Evolutionary conservation across 1,284 basidiomycete genomes (phyloP).

Genomic region (Caloboletus firmus): DNA sequence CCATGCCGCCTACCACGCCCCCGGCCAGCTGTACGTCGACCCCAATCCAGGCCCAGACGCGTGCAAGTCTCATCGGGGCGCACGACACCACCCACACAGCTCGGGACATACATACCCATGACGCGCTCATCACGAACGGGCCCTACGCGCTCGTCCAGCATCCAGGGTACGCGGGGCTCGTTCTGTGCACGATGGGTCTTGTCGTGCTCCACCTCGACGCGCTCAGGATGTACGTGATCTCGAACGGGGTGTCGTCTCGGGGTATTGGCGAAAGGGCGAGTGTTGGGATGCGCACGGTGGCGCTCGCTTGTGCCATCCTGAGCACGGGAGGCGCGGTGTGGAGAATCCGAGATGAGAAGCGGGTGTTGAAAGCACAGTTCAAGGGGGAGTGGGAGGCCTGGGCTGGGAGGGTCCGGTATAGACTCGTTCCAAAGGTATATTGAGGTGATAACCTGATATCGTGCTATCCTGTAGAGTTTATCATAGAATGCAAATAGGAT

Average conservation of each 20-base stretch:
- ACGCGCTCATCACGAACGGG: too few relatives aligned
- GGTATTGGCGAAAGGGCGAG: too few relatives aligned
- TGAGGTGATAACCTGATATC: constrained; percentile 10
- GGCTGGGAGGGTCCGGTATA: constrained; percentile 17
- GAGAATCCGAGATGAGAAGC: constrained; percentile 18
- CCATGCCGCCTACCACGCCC: too few relatives aligned
- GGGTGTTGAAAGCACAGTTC: constrained; percentile 12
- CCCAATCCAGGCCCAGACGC: too few relatives aligned
- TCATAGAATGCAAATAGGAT: neutral
- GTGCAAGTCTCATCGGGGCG: too few relatives aligned
- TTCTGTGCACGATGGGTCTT: constrained; percentile 16
- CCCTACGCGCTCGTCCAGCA: constrained; percentile 25
- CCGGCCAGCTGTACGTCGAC: too few relatives aligned
- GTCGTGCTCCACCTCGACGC: neutral
- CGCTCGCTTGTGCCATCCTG: constrained; percentile 11
- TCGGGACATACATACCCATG: too few relatives aligned
- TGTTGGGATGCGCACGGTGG: neutral
- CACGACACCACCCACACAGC: too few relatives aligned
- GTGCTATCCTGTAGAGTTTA: too few relatives aligned
- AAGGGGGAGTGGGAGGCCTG: constrained; percentile 25
- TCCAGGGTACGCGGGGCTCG: constrained; percentile 1
- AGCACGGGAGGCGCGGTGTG: constrained; percentile 6
- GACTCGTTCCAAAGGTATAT: constrained; percentile 25
- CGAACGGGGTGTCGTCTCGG: neutral
- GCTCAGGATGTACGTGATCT: neutral